Evolutionary conservation across 495 filamentous ascomycete genomes (phyloP).

Genomic region (Aspergillus egyptiacus): DNA sequence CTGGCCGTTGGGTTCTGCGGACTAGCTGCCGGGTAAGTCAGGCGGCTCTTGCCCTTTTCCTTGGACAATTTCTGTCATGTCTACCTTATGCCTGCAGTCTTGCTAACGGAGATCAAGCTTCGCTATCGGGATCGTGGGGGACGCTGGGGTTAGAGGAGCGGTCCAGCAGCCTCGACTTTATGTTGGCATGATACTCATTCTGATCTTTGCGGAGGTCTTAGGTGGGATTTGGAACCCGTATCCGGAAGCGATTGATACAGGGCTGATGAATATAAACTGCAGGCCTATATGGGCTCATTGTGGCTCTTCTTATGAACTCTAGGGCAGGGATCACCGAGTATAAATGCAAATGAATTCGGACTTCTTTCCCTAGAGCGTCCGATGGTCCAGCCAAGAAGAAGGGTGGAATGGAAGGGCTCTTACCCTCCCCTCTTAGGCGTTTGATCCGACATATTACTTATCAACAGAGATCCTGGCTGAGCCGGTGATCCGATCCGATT

Average conservation of each 20-base stretch:
- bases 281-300: neutral
- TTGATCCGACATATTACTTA: too few relatives aligned
- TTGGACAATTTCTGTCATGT: neutral
- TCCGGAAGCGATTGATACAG: constrained; percentile 2
- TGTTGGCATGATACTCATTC: constrained; percentile 99
- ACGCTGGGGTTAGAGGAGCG: constrained; percentile 96
- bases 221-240: constrained; percentile 56
- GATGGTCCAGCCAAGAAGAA: too few relatives aligned
- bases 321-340: neutral
- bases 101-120: constrained; percentile 48
- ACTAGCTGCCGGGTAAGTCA: constrained; percentile 79
- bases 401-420: too few relatives aligned
- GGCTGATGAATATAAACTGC: neutral
- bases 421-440: too few relatives aligned
- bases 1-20: constrained; percentile 92
- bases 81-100: too few relatives aligned
- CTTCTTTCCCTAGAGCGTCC: too few relatives aligned
- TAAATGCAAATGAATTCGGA: neutral
- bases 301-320: neutral
- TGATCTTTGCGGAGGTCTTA: constrained; percentile 99
- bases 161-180: constrained; percentile 96
- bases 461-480: too few relatives aligned
- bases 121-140: constrained; percentile 98
- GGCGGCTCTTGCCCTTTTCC: constrained; percentile 15
- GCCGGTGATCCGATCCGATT: too few relatives aligned